phyloP scores from a whole-genome alignment of 1,139 yeast genomes.

The Pneumocystis jirovecii region DNA sequence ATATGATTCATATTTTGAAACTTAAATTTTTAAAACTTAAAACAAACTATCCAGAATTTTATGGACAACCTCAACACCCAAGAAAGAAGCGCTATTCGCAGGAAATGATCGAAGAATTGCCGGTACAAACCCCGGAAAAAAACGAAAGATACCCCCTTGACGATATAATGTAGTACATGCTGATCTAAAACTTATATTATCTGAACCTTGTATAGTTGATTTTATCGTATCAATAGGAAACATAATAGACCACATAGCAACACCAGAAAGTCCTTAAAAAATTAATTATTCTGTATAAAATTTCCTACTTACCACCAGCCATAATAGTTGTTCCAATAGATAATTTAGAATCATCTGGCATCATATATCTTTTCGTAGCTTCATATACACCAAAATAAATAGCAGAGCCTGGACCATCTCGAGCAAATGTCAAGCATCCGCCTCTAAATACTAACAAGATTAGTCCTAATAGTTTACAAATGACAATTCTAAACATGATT shows the following conservation, averaged over 20 bases:
- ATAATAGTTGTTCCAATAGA: constrained; percentile 31
- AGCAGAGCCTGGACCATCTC: constrained; percentile 99
- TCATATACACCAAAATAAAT: constrained; percentile 92
- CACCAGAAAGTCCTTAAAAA: constrained; percentile 93
- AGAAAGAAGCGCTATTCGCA: constrained; percentile 93
- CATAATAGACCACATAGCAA: constrained; percentile 90
- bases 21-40: background rate
- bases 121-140: constrained; percentile 96
- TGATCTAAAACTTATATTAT: constrained; percentile 43
- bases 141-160: constrained; percentile 73
- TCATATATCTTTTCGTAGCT: constrained; percentile 48
- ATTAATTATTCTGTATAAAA: constrained; percentile 74
- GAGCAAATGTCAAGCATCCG: constrained; percentile 76
- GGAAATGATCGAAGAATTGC: constrained; percentile 92
- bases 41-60: constrained; percentile 32
- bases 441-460: constrained; percentile 53
- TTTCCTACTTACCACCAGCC: constrained; percentile 33
- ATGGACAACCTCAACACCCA: constrained; percentile 84
- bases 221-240: constrained; percentile 95
- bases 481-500: constrained; percentile 29
- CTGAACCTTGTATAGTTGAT: constrained; percentile 48
- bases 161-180: constrained; percentile 50
- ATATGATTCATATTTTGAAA: background rate
- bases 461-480: background rate
- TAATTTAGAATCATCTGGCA: constrained; percentile 38